A percentile compares a stretch with the other conserved stretches of the same genome.
Evolutionary conservation across 139 green algal genomes (phyloP).

Genomic region (Micromonas commoda): DNA sequence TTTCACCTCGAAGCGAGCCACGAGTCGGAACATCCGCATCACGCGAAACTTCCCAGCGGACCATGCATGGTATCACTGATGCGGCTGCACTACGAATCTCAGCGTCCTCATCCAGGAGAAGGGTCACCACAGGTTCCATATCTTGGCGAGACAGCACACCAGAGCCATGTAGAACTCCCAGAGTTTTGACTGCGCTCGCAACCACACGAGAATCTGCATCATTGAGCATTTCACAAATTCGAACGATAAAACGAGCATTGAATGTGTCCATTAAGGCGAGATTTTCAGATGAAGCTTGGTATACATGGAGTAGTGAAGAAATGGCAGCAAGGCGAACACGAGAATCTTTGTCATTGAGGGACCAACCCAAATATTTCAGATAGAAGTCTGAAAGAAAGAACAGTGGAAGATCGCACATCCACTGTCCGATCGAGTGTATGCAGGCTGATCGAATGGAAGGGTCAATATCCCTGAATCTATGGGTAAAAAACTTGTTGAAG

Average conservation of each 20-base stretch:
- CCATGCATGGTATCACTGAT: background rate
- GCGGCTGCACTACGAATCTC: background rate
- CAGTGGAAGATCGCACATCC: slow-evolving; percentile 61
- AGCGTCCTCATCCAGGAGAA: background rate
- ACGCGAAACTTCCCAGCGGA: too few species aligned
- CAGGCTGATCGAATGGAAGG: slow-evolving; percentile 61
- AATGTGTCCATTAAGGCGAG: slow-evolving; percentile 13
- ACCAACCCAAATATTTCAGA: slow-evolving; percentile 97
- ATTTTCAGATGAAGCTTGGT: background rate
- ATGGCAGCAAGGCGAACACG: slow-evolving; percentile 45
- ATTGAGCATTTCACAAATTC: slow-evolving; percentile 1
- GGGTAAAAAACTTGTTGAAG: slow-evolving; percentile 50
- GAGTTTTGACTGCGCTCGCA: background rate
- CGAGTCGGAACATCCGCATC: too few species aligned
- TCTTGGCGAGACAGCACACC: background rate
- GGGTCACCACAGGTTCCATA: background rate
- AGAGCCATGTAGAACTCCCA: background rate
- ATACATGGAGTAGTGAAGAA: background rate
- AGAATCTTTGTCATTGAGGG: slow-evolving; percentile 73
- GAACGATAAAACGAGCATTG: background rate
- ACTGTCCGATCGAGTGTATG: slow-evolving; percentile 72
- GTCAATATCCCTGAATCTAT: slow-evolving; percentile 61
- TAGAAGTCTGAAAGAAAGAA: slow-evolving; percentile 76
- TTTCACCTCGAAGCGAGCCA: too few species aligned
- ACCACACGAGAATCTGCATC: background rate